Percentiles rank a stretch among this genome's conserved stretches.
Evolutionary conservation across 805 yeast species (phyloP).

Genomic region (Sugiyamaella smithiae): DNA sequence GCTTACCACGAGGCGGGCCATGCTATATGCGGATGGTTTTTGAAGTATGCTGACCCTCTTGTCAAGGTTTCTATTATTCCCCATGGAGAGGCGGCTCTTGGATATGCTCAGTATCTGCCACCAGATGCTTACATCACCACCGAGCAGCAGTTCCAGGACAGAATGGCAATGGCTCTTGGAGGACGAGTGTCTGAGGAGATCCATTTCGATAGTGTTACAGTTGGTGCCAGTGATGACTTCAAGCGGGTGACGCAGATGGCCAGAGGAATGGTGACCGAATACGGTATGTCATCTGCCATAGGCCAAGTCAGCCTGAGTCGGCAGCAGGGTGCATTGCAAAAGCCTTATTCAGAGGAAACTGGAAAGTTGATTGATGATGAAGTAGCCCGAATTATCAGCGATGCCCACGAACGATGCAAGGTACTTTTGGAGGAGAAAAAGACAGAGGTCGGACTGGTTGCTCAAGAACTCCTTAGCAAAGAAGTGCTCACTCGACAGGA

Average conservation of each 20-base stretch:
- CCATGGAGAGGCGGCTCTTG: conserved; percentile 90
- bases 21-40: conserved; percentile 93
- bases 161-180: conserved; percentile 93
- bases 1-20: conserved; percentile 98
- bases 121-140: conserved; percentile 80
- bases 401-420: conserved; percentile 60
- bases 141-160: conserved; percentile 69
- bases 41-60: conserved; percentile 84
- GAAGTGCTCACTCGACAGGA: conserved; percentile 82
- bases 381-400: conserved; percentile 62
- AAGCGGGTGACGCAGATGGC: conserved; percentile 89
- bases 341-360: conserved; percentile 71
- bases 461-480: conserved; percentile 65
- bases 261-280: conserved; percentile 78
- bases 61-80: conserved; percentile 93
- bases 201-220: conserved; percentile 81
- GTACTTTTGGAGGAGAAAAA: conserved; percentile 55
- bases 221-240: conserved; percentile 92
- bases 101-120: conserved; percentile 94
- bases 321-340: conserved; percentile 38
- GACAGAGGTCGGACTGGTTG: conserved; percentile 64
- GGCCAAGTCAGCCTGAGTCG: conserved; percentile 62
- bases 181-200: conserved; percentile 91
- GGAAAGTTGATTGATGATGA: conserved; percentile 66
- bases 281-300: conserved; percentile 82